Evolutionary conservation across 495 filamentous ascomycete species (phyloP).

Genomic region (Aspergillus asperescens): DNA sequence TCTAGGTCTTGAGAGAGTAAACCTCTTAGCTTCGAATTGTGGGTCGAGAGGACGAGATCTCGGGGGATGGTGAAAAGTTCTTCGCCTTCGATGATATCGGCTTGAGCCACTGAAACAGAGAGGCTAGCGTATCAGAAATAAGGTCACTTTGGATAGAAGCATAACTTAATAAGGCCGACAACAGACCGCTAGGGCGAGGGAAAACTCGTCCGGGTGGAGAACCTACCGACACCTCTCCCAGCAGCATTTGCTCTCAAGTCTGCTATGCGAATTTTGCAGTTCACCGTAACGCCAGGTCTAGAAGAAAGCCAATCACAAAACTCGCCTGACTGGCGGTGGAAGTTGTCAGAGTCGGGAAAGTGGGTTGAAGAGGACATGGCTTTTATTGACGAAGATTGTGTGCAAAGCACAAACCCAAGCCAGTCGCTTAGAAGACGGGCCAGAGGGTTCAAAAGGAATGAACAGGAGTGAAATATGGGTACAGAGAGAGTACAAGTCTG

Average conservation of each 20-base stretch:
- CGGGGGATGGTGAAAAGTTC: constrained; percentile 61
- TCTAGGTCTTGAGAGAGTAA: constrained; percentile 43
- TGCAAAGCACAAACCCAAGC: constrained; percentile 3
- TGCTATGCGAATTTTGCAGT: constrained; percentile 48
- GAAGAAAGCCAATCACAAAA: constrained; percentile 54
- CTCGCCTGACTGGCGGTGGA: constrained; percentile 41
- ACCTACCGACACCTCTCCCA: constrained; percentile 59
- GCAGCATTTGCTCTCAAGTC: constrained; percentile 48
- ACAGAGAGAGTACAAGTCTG: neutral
- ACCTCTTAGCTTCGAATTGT: constrained; percentile 45
- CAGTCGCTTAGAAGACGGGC: constrained; percentile 1
- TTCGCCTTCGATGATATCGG: constrained; percentile 56
- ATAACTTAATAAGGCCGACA: constrained; percentile 10
- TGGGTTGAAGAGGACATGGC: constrained; percentile 39
- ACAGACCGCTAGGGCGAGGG: constrained; percentile 20
- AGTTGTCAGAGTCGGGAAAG: constrained; percentile 38
- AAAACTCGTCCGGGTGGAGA: constrained; percentile 13
- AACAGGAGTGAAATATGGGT: neutral
- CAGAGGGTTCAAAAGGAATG: constrained; percentile 6
- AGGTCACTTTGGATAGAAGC: constrained; percentile 9
- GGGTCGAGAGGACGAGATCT: constrained; percentile 47
- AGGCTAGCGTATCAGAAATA: constrained; percentile 22
- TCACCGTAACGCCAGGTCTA: constrained; percentile 48
- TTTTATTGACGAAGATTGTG: constrained; percentile 11
- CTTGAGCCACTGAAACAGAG: constrained; percentile 45